phyloP scores from a whole-genome alignment of 164 flowering plant genomes.

The Aristolochia contorta region DNA sequence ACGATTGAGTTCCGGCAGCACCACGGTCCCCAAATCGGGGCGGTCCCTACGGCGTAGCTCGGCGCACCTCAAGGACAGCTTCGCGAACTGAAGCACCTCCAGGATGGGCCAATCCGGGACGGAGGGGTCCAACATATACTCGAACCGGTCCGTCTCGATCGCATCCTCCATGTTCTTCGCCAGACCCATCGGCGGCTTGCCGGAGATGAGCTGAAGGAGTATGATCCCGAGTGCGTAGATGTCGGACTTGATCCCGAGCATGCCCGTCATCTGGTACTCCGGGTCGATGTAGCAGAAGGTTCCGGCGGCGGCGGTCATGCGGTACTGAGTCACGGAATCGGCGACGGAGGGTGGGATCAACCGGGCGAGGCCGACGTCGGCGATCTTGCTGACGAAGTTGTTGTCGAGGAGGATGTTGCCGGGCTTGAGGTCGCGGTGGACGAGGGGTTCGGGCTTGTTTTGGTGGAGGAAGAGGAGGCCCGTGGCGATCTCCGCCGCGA shows the following conservation, averaged over 20 bases:
- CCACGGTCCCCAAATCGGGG: slow-evolving; percentile 34
- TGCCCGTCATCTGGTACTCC: slow-evolving; percentile 58
- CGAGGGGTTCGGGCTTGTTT: slow-evolving; percentile 58
- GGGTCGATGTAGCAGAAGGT: slow-evolving; percentile 68
- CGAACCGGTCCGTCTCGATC: slow-evolving; percentile 28
- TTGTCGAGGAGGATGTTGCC: slow-evolving; percentile 52
- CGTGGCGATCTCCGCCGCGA: slow-evolving; percentile 50
- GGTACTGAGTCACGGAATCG: slow-evolving; percentile 34
- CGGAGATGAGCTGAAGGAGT: slow-evolving; percentile 44
- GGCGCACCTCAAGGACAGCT: slow-evolving; percentile 36
- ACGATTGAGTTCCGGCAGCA: slow-evolving; percentile 36
- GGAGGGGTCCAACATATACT: slow-evolving; percentile 34
- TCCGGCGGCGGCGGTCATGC: slow-evolving; percentile 53
- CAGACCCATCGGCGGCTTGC: slow-evolving; percentile 41
- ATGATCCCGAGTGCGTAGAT: slow-evolving; percentile 53
- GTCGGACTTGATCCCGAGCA: slow-evolving; percentile 54
- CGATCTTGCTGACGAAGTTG: slow-evolving; percentile 43
- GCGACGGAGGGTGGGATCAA: slow-evolving; percentile 47
- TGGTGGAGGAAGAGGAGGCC: slow-evolving; percentile 57
- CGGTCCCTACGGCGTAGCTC: slow-evolving; percentile 51
- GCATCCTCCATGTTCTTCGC: slow-evolving; percentile 31
- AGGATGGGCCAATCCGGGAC: slow-evolving; percentile 52
- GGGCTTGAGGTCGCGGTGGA: slow-evolving; percentile 63
- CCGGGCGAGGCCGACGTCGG: slow-evolving; percentile 57
- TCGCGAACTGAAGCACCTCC: slow-evolving; percentile 29